Percentiles rank a stretch among this genome's conserved stretches.
Conservation (phyloP, 768 basidiomycete genomes). For the Piloderma croceum region DNA sequence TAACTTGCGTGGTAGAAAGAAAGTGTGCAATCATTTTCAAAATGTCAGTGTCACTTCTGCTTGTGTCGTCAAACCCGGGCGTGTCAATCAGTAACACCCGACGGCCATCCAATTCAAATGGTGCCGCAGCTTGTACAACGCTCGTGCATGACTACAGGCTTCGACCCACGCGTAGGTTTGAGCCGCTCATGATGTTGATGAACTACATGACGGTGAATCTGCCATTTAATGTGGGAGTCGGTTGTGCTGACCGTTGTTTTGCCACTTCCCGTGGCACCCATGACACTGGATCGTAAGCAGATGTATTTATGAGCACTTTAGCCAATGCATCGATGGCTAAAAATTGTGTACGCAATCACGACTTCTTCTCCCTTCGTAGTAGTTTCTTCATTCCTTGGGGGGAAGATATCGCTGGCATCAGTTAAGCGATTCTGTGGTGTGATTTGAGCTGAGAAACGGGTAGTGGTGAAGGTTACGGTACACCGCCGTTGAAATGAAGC, state of each 20-base stretch:
- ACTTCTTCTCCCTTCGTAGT: no score
- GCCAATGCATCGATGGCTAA: neutral
- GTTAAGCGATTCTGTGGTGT: no score
- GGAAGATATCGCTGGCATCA: no score
- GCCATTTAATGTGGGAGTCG: neutral
- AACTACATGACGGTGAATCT: slow-evolving; percentile 12
- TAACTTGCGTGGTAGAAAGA: slow-evolving; percentile 3
- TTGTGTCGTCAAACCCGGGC: slow-evolving; percentile 21
- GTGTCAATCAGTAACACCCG: slow-evolving; percentile 17
- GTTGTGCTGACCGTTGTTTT: neutral
- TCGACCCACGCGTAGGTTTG: slow-evolving; percentile 10
- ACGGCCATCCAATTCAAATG: slow-evolving; percentile 3
- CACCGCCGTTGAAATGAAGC: no score
- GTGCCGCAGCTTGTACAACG: neutral
- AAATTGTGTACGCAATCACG: neutral
- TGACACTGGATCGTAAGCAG: neutral
- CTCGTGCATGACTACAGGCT: neutral
- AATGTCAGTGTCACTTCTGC: slow-evolving; percentile 17
- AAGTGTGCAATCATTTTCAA: slow-evolving; percentile 13
- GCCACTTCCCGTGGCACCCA: neutral
- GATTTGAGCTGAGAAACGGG: no score
- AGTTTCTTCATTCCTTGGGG: no score
- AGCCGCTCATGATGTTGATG: slow-evolving; percentile 16
- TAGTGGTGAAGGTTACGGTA: no score
- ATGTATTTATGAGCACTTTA: neutral